Percentiles rank a stretch among this genome's conserved stretches.
Evolutionary conservation across 306 rosid genomes (phyloP).

Genomic region (Cicer bijugum): DNA sequence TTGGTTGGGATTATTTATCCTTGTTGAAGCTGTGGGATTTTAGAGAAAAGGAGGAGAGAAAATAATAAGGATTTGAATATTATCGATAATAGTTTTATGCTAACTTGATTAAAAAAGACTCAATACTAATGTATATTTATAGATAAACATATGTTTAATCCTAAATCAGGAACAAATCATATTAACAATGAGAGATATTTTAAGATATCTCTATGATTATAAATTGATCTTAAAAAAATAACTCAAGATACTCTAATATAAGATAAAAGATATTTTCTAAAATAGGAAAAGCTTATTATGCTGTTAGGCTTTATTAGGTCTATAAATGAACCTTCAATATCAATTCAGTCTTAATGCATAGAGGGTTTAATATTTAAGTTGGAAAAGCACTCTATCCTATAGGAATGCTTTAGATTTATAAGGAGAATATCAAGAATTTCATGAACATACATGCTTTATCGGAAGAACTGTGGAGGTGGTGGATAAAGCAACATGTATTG

Average conservation of each 20-base stretch:
- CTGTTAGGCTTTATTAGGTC: conserved; percentile 17
- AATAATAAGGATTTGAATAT: too few relatives aligned
- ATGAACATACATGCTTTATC: conserved; percentile 7
- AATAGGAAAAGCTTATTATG: conserved; percentile 18
- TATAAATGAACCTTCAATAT: neutral
- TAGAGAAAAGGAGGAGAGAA: too few relatives aligned
- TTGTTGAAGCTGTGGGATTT: too few relatives aligned
- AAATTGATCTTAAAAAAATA: too few relatives aligned
- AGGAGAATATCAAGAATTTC: conserved; percentile 1
- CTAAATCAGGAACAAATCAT: too few relatives aligned
- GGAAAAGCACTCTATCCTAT: neutral
- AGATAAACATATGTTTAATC: too few relatives aligned
- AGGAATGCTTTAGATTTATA: neutral
- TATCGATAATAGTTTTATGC: too few relatives aligned
- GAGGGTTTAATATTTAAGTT: neutral
- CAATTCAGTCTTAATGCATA: conserved; percentile 6
- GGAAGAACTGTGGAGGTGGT: neutral
- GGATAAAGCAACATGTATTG: conserved; percentile 4
- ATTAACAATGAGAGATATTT: too few relatives aligned
- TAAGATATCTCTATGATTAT: too few relatives aligned
- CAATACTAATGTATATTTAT: too few relatives aligned
- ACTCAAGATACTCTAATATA: too few relatives aligned
- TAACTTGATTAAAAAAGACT: too few relatives aligned
- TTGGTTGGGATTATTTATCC: neutral
- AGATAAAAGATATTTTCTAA: neutral